Conservation (phyloP, 768 basidiomycete genomes). For the Leccinum incarnatum region DNA sequence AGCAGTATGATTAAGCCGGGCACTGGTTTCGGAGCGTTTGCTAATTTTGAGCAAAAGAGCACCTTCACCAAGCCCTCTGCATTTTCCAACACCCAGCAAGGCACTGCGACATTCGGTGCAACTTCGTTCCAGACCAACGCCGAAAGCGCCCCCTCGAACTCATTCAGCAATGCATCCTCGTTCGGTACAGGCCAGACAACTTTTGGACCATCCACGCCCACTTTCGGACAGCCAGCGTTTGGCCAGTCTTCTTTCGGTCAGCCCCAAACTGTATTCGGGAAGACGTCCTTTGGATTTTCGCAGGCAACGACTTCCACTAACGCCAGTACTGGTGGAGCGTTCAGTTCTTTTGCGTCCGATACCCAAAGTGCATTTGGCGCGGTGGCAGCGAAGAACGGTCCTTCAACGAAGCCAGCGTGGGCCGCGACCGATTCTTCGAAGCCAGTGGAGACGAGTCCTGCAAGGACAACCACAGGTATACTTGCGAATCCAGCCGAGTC, state of each 20-base stretch:
- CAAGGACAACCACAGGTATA: not conserved
- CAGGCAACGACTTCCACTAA: constrained; percentile 10
- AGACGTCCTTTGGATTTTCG: constrained; percentile 21
- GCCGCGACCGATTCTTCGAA: constrained; percentile 9
- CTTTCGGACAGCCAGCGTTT: constrained; percentile 41
- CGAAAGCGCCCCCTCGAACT: constrained; percentile 18
- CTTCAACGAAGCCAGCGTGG: constrained; percentile 26
- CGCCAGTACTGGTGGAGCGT: constrained; percentile 30
- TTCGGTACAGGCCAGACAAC: constrained; percentile 35
- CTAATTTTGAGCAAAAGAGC: constrained; percentile 11
- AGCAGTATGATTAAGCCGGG: constrained; percentile 32
- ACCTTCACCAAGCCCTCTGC: constrained; percentile 4
- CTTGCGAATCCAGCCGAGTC: constrained; percentile 12
- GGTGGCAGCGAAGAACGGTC: constrained; percentile 14
- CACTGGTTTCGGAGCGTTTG: constrained; percentile 35
- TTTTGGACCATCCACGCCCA: constrained; percentile 27
- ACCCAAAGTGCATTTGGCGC: constrained; percentile 30
- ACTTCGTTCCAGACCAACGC: constrained; percentile 13
- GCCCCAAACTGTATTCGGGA: constrained; percentile 19
- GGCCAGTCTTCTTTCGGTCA: constrained; percentile 35
- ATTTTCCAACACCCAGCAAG: constrained; percentile 18
- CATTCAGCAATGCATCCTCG: constrained; percentile 30
- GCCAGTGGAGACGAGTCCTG: constrained; percentile 6
- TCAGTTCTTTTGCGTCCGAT: constrained; percentile 34
- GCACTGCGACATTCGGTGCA: constrained; percentile 16